These are phyloP conservation scores for Mesembryanthemum crystallinum DNA, from an alignment of 148 eudicot species.

Conservation along the genomic window DNA sequence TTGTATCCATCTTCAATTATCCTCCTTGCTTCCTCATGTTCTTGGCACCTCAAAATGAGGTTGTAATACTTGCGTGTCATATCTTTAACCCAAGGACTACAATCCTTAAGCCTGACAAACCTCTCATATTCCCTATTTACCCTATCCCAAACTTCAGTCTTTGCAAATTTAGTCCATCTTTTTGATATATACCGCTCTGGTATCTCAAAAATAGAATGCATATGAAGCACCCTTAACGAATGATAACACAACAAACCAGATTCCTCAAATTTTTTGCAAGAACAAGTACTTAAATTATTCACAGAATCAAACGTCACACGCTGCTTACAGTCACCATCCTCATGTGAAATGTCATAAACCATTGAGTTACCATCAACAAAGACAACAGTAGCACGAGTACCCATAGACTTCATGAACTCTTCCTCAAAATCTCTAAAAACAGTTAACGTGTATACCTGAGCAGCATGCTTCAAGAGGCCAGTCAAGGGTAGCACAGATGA, in stretches of 20 bases:
- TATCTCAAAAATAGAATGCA: neutral
- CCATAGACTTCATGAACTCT: neutral
- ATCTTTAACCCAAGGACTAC: too few species aligned
- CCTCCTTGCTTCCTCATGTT: too few species aligned
- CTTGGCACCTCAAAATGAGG: too few species aligned
- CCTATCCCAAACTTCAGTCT: too few species aligned
- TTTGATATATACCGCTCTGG: neutral
- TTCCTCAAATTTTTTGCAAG: neutral
- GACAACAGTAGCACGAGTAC: neutral
- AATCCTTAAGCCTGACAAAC: too few species aligned
- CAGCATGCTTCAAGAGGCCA: neutral
- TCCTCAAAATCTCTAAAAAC: conserved; percentile 10
- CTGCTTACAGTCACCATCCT: neutral
- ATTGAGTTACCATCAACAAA: neutral
- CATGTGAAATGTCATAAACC: neutral
- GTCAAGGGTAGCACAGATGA: neutral
- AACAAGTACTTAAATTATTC: neutral
- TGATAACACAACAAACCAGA: neutral
- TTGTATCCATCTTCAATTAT: too few species aligned
- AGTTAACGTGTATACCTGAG: neutral
- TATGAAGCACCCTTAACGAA: neutral
- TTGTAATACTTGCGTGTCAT: too few species aligned
- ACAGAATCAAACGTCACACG: too few species aligned
- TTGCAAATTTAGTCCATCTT: neutral
- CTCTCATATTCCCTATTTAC: too few species aligned